Conservation (phyloP, 257 asterid species). For the Przewalskia tangutica region DNA sequence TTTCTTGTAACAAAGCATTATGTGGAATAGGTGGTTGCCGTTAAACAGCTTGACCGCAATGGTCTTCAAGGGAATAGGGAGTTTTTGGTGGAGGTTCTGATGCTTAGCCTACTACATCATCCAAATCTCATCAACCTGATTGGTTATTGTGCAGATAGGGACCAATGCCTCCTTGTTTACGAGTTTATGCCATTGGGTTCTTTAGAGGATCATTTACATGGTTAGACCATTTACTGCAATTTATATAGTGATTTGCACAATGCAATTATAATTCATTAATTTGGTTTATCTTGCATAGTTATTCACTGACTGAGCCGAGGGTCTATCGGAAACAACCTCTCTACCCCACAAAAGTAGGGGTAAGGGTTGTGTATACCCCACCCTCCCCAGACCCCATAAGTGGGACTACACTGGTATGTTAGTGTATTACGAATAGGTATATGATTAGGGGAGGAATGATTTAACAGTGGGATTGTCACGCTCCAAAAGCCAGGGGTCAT, state of each 20-base stretch:
- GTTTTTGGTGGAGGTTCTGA: conserved; percentile 95
- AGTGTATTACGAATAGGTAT: no score
- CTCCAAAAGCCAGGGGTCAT: no score
- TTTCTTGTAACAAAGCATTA: no score
- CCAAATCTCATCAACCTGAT: conserved; percentile 90
- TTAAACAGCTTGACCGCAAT: conserved; percentile 85
- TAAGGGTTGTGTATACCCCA: no score
- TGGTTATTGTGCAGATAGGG: conserved; percentile 98
- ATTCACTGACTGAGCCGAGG: neutral
- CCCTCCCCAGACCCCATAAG: no score
- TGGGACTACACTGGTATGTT: no score
- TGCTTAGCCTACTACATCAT: conserved; percentile 96
- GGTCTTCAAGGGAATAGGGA: conserved; percentile 96
- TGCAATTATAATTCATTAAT: neutral
- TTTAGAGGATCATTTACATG: conserved; percentile 95
- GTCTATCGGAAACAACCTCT: no score
- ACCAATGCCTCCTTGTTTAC: conserved; percentile 91
- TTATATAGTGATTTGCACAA: neutral
- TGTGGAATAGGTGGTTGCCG: conserved; percentile 66
- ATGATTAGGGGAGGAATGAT: no score
- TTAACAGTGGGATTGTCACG: no score
- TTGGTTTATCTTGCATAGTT: neutral
- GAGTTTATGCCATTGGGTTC: conserved; percentile 97
- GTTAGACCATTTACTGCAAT: conserved; percentile 30
- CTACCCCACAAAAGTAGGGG: no score